These are phyloP conservation scores for Coniella lustricola DNA, from an alignment of 2,329 filamentous ascomycete genomes.

Conservation along the genomic window DNA sequence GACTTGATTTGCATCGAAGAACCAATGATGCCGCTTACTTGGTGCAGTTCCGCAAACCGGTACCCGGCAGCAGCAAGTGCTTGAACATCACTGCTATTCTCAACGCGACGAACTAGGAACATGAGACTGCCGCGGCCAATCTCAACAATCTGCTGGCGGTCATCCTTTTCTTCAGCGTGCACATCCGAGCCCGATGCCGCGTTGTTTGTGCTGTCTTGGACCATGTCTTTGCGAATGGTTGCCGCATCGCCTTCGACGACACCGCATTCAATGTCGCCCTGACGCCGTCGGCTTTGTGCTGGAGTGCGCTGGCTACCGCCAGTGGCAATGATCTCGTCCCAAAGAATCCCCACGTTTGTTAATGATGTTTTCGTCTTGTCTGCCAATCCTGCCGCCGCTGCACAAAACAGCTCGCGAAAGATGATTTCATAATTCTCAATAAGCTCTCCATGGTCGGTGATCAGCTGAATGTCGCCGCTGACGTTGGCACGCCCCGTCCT, in stretches of 20 bases:
- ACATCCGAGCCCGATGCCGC: conserved; percentile 21
- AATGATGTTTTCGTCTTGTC: conserved; percentile 57
- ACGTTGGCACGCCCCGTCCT: conserved; percentile 29
- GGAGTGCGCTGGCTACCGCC: conserved; percentile 29
- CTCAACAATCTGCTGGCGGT: conserved; percentile 19
- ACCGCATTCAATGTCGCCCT: conserved; percentile 6
- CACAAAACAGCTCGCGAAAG: conserved; percentile 77
- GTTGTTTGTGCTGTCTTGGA: conserved; percentile 11
- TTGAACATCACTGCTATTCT: conserved; percentile 49
- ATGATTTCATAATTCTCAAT: conserved; percentile 66
- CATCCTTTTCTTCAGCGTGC: conserved; percentile 35
- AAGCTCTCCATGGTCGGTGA: conserved; percentile 47
- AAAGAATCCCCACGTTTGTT: conserved; percentile 59
- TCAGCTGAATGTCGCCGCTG: conserved; percentile 36
- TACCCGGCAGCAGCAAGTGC: conserved; percentile 65
- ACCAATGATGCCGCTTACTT: conserved; percentile 63
- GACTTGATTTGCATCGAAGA: conserved; percentile 67
- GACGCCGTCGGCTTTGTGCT: conserved; percentile 3
- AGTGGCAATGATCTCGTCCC: conserved; percentile 68
- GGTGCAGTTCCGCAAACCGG: conserved; percentile 64
- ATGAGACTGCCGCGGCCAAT: conserved; percentile 71
- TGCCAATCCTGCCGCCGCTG: conserved; percentile 69
- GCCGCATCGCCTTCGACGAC: conserved; percentile 10
- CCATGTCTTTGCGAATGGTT: conserved; percentile 9
- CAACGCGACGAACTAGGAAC: conserved; percentile 64